A percentile compares a stretch with the other conserved stretches of the same genome.
Conservation (phyloP, 768 basidiomycete species). For the Lentinula boryana region DNA sequence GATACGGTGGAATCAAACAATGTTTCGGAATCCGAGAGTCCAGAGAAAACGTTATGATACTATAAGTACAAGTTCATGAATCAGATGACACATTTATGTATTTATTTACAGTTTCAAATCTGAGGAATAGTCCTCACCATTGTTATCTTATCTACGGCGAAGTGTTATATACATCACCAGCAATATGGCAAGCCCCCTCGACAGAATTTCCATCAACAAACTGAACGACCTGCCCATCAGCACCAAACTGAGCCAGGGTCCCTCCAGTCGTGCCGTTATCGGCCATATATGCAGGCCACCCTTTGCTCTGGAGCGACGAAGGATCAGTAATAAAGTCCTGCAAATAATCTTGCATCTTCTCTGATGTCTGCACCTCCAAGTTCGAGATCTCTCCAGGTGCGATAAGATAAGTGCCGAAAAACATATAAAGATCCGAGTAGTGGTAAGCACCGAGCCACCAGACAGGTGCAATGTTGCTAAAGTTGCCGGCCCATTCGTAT, state of each 20-base stretch:
- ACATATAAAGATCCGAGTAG: conserved; percentile 12
- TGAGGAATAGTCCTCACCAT: too few species aligned
- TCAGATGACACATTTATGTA: too few species aligned
- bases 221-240: conserved; percentile 7
- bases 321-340: conserved; percentile 16
- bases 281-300: conserved; percentile 9
- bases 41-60: too few species aligned
- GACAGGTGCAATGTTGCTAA: conserved; percentile 4
- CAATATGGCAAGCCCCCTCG: conserved; percentile 7
- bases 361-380: conserved; percentile 11
- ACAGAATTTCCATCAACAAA: conserved; percentile 6
- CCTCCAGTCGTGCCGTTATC: conserved; percentile 6
- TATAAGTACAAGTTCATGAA: too few species aligned
- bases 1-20: too few species aligned
- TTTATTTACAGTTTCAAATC: too few species aligned
- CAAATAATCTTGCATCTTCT: conserved; percentile 12
- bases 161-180: neutral
- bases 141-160: neutral
- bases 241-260: conserved; percentile 8
- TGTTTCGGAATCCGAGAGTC: too few species aligned
- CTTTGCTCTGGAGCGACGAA: neutral
- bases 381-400: conserved; percentile 5
- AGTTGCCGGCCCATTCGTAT: conserved; percentile 9
- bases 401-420: conserved; percentile 15
- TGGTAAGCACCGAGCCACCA: conserved; percentile 13